These are phyloP conservation scores for Metahyphopichia silvanorum DNA, from an alignment of 805 yeast species.

Conservation along the genomic window DNA sequence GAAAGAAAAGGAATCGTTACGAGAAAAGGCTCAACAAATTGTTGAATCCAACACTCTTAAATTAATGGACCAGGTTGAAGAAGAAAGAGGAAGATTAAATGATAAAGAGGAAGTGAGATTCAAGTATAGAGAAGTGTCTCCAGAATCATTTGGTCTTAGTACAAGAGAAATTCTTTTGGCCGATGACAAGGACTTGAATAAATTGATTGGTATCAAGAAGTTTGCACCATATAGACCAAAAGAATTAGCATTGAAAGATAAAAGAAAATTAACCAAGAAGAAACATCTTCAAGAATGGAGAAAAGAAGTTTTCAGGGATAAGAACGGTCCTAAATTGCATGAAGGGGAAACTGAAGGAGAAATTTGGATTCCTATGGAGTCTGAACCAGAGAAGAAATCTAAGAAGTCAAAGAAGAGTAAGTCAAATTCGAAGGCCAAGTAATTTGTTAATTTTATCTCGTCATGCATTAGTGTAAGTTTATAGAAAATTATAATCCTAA, in stretches of 20 bases:
- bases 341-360: conserved; percentile 33
- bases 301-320: conserved; percentile 68
- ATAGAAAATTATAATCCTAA: too few species aligned
- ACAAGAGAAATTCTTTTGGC: conserved; percentile 88
- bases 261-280: conserved; percentile 78
- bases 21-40: conserved; percentile 68
- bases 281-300: conserved; percentile 88
- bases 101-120: conserved; percentile 51
- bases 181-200: conserved; percentile 81
- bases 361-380: conserved; percentile 30
- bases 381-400: neutral
- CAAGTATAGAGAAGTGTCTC: conserved; percentile 91
- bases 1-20: conserved; percentile 58
- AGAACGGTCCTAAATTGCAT: conserved; percentile 44
- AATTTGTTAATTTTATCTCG: too few species aligned
- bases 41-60: conserved; percentile 71
- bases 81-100: conserved; percentile 55
- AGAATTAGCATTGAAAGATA: conserved; percentile 71
- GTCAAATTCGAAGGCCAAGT: too few species aligned
- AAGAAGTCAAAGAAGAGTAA: too few species aligned
- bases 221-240: conserved; percentile 88
- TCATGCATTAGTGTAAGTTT: too few species aligned
- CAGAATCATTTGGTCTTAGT: conserved; percentile 84
- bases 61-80: conserved; percentile 66
- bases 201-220: conserved; percentile 83